Conservation (phyloP, 164 flowering plant genomes). For the Tinospora cordifolia region DNA sequence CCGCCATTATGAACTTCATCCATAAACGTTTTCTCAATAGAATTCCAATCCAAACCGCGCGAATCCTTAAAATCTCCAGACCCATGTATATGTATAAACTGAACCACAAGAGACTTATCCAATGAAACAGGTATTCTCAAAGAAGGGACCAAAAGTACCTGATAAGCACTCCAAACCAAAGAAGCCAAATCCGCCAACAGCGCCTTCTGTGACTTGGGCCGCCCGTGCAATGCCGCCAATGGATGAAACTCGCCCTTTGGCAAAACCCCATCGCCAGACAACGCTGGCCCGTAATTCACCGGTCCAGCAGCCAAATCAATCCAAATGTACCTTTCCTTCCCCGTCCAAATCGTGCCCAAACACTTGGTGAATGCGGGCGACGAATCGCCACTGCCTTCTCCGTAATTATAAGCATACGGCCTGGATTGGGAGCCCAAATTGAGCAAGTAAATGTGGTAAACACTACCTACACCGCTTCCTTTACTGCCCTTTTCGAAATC, state of each 20-base stretch:
- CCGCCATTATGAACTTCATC: conserved; percentile 66
- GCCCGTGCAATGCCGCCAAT: conserved; percentile 61
- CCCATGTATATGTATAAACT: conserved; percentile 68
- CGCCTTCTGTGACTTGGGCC: conserved; percentile 75
- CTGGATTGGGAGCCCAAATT: conserved; percentile 46
- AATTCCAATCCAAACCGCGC: conserved; percentile 67
- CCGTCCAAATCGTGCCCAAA: conserved; percentile 68
- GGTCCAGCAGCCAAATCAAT: conserved; percentile 90
- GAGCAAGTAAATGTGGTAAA: conserved; percentile 49
- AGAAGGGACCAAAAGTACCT: conserved; percentile 80
- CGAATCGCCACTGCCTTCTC: conserved; percentile 30
- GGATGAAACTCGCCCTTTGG: conserved; percentile 91
- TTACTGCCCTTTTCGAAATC: conserved; percentile 48
- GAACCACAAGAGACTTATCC: conserved; percentile 58
- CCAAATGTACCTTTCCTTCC: conserved; percentile 77
- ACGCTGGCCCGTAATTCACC: conserved; percentile 81
- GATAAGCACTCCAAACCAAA: conserved; percentile 80
- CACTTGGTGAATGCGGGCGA: conserved; percentile 61
- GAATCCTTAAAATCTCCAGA: conserved; percentile 31
- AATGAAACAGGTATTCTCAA: conserved; percentile 79
- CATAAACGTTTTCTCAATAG: conserved; percentile 57
- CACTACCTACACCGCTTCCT: conserved; percentile 35
- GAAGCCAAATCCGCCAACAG: conserved; percentile 73
- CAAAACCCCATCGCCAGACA: conserved; percentile 84
- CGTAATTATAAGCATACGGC: conserved; percentile 57